Base-by-base conservation (phyloP, 2,329 filamentous ascomycete genomes). In the Cladosporium sp. region DNA sequence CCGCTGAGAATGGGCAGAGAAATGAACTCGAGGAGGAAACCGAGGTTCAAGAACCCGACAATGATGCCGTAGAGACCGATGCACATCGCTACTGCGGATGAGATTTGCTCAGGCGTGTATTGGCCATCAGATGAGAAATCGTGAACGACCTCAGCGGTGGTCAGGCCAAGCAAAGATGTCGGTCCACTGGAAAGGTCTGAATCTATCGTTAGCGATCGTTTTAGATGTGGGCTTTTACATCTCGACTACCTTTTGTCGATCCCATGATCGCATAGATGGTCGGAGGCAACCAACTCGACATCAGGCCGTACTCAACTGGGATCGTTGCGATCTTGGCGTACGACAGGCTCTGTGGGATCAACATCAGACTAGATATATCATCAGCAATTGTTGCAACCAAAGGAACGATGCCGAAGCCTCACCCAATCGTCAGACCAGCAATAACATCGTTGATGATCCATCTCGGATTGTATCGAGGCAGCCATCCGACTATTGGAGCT, bases 11-110 rank as follows among this genome's bases (percentile, higher is more conserved):
- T 83, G 0, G 85, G 85, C 1, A 85, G 78, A 0, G 85, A 87
- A 63, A 88, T 83, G 64, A 86, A 88, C 60, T 88, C 84, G 19
- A 88, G 77, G 5, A 88, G 74, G 67, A 86, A 88, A 0, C 85
- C 85, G 5, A 88, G 80, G 34, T 84, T 85, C 20, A 87, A 75
- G 1, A 87, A 74, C 0, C 85, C 85, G 2, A 88, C 73, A 15
- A 78, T 75, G 20, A 88, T 77, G 15, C 81, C 77, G 64, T 84
- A 86, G 3, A 86, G 75, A 0, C 86, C 86, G 61, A 87, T 84
- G 73, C 84, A 82, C 67, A 88, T 79, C 12, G 85, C 83, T 1
- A 87, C 79, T 7, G 84, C 84, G 0, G 82, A 82, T 1, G 84
- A 82, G 36, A 88, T 83, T 36, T 82, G 77, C 19, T 81, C 78